Conservation (phyloP, 129 eudicot genomes). For the Chrysanthemum seticuspe region DNA sequence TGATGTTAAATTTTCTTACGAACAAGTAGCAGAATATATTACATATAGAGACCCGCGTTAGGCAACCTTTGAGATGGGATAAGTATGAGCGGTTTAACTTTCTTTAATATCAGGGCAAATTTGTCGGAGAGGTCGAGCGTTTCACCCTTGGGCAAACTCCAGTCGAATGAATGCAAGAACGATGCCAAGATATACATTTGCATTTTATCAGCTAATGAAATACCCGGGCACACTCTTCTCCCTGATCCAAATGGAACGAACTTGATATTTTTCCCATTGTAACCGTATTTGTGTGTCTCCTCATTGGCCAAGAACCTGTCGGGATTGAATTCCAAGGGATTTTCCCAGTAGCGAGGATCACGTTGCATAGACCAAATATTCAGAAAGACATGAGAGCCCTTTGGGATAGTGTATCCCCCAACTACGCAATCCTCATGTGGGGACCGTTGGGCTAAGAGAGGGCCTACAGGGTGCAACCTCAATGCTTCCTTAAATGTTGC, state of each 20-base stretch:
- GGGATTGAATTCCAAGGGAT: neutral
- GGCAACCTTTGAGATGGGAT: too few relatives aligned
- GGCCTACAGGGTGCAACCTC: neutral
- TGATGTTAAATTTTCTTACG: too few relatives aligned
- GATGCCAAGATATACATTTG: too few relatives aligned
- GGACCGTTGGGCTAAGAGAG: neutral
- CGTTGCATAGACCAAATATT: neutral
- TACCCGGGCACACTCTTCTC: too few relatives aligned
- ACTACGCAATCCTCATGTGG: neutral
- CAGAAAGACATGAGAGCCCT: neutral
- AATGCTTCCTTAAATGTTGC: neutral
- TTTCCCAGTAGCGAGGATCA: neutral
- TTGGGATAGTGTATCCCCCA: neutral
- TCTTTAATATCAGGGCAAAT: too few relatives aligned
- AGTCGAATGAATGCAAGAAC: too few relatives aligned
- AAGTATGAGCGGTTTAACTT: too few relatives aligned
- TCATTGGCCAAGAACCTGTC: neutral
- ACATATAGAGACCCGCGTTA: too few relatives aligned
- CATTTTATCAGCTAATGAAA: too few relatives aligned
- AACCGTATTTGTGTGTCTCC: neutral
- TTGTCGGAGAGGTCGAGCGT: too few relatives aligned
- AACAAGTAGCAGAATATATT: too few relatives aligned
- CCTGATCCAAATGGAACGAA: neutral
- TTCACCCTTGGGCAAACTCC: too few relatives aligned
- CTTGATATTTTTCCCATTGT: neutral